Evolutionary conservation across 179 eudicot genomes (phyloP).

Genomic region (Spinacia oleracea): DNA sequence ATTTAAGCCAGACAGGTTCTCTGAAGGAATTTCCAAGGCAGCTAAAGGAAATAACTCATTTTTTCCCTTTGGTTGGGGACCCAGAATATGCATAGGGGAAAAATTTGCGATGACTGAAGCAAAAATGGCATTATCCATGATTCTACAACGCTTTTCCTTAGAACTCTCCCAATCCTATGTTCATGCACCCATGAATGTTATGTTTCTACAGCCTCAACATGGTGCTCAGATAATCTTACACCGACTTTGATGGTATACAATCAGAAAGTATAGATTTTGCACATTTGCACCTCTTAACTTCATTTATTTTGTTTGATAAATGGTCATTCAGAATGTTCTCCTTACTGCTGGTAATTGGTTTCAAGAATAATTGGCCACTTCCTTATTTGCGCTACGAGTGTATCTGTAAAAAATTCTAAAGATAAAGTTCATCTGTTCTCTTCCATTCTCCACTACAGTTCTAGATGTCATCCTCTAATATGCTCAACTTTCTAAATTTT

Average conservation of each 20-base stretch:
- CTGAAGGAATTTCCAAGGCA: constrained; percentile 33
- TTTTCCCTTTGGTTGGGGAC: constrained; percentile 27
- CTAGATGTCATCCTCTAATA: too few species aligned
- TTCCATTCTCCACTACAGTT: too few species aligned
- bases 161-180: neutral
- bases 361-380: too few species aligned
- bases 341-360: too few species aligned
- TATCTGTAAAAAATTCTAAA: too few species aligned
- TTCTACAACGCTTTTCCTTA: constrained; percentile 20
- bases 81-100: constrained; percentile 29
- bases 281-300: too few species aligned
- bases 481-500: too few species aligned
- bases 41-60: constrained; percentile 10
- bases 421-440: too few species aligned
- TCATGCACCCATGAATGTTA: constrained; percentile 7
- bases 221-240: neutral
- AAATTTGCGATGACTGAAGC: constrained; percentile 23
- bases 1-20: constrained; percentile 32
- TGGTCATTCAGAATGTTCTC: too few species aligned
- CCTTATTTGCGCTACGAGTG: too few species aligned
- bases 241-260: neutral
- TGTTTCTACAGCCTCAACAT: neutral
- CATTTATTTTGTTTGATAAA: too few species aligned
- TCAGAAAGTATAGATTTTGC: too few species aligned
- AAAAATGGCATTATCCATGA: constrained; percentile 21